Evolutionary conservation across 176 grass and related monocot species (phyloP).

Genomic region (Phragmites australis): DNA sequence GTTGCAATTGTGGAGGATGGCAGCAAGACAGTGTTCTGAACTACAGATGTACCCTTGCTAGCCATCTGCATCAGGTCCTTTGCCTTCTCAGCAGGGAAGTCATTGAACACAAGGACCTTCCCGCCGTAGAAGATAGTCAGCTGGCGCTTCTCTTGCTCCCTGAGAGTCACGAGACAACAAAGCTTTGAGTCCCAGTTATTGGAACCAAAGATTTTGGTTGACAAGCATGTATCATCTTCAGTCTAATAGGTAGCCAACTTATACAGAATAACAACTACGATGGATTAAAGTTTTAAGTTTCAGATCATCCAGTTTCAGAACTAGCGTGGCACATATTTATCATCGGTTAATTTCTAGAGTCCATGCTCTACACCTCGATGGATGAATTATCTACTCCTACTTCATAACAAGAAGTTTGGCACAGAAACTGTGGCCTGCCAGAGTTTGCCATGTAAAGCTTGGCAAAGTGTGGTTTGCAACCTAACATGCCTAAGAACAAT

Average conservation of each 20-base stretch:
- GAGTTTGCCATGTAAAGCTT: background rate
- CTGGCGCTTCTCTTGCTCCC: conserved; percentile 54
- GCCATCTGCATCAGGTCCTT: conserved; percentile 73
- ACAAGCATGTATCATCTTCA: background rate
- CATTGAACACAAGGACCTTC: conserved; percentile 75
- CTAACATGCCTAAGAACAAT: background rate
- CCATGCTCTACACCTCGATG: background rate
- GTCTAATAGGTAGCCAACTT: background rate
- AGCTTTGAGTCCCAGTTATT: background rate
- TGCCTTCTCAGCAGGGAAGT: conserved; percentile 80
- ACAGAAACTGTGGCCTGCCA: background rate
- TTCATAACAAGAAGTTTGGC: conserved; percentile 6
- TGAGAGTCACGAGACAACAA: conserved; percentile 9
- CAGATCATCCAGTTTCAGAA: background rate
- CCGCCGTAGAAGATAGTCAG: conserved; percentile 75
- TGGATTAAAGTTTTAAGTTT: background rate
- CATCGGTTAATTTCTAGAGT: background rate
- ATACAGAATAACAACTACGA: background rate
- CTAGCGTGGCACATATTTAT: background rate
- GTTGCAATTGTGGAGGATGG: conserved; percentile 7
- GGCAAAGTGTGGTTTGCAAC: background rate
- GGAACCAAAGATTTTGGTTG: background rate
- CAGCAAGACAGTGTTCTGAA: conserved; percentile 10
- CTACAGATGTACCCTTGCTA: conserved; percentile 39
- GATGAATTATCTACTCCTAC: background rate